These are phyloP conservation scores for Elsinoe necatrix DNA, from an alignment of 2,329 filamentous ascomycete species.

Conservation along the genomic window DNA sequence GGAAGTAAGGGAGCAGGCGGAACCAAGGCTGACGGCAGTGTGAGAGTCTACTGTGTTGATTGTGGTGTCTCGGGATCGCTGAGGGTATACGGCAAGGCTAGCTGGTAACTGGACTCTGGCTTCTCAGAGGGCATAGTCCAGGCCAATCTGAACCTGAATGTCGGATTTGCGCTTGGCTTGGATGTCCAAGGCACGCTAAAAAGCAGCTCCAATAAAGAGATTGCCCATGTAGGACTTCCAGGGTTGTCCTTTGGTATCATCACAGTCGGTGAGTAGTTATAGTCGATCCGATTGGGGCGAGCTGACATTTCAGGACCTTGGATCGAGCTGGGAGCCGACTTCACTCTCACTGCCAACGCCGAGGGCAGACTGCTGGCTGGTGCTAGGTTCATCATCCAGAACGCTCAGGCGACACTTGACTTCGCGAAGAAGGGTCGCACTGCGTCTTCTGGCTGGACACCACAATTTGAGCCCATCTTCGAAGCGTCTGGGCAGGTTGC, in stretches of 20 bases:
- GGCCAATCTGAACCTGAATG: constrained; percentile 1
- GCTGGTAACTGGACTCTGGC: not conserved
- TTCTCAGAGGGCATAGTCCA: constrained; percentile 5
- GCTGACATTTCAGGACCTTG: not conserved
- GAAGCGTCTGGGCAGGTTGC: constrained; percentile 11
- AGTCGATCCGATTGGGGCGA: not conserved
- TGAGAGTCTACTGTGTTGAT: constrained; percentile 12
- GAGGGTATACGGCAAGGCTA: not conserved
- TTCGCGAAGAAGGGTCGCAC: not conserved
- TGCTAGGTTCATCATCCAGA: constrained; percentile 12
- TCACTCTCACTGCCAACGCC: constrained; percentile 4
- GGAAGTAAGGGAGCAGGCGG: not conserved
- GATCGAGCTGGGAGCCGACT: constrained; percentile 8
- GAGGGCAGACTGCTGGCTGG: constrained; percentile 11
- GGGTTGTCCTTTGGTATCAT: not conserved
- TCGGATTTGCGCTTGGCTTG: constrained; percentile 5
- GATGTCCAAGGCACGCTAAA: constrained; percentile 2
- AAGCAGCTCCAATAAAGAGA: not conserved
- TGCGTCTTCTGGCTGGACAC: constrained; percentile 9
- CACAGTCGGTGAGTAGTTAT: not conserved
- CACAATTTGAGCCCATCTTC: constrained; percentile 13
- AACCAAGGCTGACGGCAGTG: not conserved
- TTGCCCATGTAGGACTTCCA: not conserved
- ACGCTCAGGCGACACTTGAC: not conserved
- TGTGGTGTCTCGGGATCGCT: not conserved